Evolutionary conservation across 2,329 filamentous ascomycete genomes (phyloP).

Genomic region (Aspergillus fructus): DNA sequence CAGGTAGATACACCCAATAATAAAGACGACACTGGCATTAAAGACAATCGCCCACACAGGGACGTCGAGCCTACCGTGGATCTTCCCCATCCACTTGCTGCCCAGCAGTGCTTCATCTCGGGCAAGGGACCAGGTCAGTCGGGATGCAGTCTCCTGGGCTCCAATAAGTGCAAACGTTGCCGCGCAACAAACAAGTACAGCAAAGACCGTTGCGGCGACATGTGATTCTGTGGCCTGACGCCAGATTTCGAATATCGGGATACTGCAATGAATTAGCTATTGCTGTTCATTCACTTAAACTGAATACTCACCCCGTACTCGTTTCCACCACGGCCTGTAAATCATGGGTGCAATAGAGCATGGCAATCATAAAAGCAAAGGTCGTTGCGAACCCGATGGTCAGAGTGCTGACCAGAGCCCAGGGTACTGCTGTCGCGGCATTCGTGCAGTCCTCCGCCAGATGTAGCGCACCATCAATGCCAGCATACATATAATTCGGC

Average conservation of each 20-base stretch:
- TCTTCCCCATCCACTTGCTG: constrained; percentile 13
- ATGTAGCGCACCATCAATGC: constrained; percentile 33
- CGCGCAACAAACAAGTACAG: neutral
- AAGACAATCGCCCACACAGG: constrained; percentile 23
- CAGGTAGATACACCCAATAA: constrained; percentile 30
- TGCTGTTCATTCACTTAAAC: too few species aligned
- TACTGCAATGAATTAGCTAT: neutral
- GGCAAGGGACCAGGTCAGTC: constrained; percentile 31
- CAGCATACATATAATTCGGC: constrained; percentile 40
- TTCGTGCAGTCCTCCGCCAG: constrained; percentile 38
- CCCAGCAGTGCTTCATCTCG: constrained; percentile 23
- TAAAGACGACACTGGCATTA: constrained; percentile 21
- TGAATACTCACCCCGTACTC: constrained; percentile 16
- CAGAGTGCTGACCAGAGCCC: constrained; percentile 30
- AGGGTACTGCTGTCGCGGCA: constrained; percentile 31
- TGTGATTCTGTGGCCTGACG: constrained; percentile 6
- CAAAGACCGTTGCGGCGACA: constrained; percentile 7
- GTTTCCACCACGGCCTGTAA: constrained; percentile 21
- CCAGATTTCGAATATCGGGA: constrained; percentile 16
- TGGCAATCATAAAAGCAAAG: constrained; percentile 31
- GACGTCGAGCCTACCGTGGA: constrained; percentile 20
- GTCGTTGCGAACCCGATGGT: constrained; percentile 26
- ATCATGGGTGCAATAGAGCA: constrained; percentile 32
- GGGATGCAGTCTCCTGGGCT: constrained; percentile 26
- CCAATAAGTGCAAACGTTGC: constrained; percentile 22